Evolutionary conservation across 2,329 filamentous ascomycete species (phyloP).

Genomic region (Colletotrichum lupini): DNA sequence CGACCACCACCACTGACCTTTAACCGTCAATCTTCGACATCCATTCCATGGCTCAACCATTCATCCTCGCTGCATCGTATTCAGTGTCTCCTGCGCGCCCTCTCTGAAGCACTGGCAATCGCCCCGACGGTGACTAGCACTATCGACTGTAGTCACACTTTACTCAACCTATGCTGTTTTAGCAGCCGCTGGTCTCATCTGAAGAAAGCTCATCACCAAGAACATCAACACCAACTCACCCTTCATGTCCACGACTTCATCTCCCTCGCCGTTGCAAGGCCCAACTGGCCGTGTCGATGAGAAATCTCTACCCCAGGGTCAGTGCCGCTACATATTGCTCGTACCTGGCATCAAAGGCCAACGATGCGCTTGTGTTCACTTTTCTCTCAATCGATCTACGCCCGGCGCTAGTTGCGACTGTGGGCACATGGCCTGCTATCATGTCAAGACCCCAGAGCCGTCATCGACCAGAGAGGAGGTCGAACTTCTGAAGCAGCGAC

Average conservation of each 20-base stretch:
- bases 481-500: conserved; percentile 59
- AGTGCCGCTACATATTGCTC: conserved; percentile 69
- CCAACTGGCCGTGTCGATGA: conserved; percentile 50
- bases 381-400: conserved; percentile 63
- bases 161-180: conserved; percentile 14
- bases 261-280: conserved; percentile 42
- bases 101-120: not conserved
- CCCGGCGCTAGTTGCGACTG: conserved; percentile 68
- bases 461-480: conserved; percentile 58
- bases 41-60: conserved; percentile 18
- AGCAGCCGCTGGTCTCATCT: not conserved
- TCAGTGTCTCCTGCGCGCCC: conserved; percentile 1
- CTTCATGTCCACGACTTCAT: conserved; percentile 42
- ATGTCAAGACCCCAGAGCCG: conserved; percentile 59
- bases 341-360: conserved; percentile 67
- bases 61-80: not conserved
- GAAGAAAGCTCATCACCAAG: not conserved
- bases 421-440: conserved; percentile 70
- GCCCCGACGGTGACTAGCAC: not conserved
- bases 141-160: not conserved
- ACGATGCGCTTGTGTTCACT: conserved; percentile 68
- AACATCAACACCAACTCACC: not conserved
- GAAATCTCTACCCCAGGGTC: conserved; percentile 63
- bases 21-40: not conserved
- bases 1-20: not conserved